Evolutionary conservation across 306 rosid species (phyloP).

Genomic region (Corylus americana): DNA sequence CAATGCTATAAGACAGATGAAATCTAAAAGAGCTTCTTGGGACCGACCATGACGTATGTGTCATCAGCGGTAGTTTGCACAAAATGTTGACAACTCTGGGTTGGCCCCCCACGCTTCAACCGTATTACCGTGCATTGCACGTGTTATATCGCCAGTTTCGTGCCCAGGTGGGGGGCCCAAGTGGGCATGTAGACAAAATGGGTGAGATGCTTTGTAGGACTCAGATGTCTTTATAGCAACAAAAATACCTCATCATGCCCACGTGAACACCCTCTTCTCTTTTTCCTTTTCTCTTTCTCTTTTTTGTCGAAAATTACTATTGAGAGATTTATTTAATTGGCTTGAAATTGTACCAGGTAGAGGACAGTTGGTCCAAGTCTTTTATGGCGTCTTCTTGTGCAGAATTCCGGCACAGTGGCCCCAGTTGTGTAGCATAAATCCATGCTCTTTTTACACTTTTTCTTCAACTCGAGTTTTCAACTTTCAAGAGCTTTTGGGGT

Average conservation of each 20-base stretch:
- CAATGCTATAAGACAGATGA: too few relatives aligned
- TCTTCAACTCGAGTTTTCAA: background rate
- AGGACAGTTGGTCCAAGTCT: background rate
- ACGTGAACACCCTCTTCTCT: background rate
- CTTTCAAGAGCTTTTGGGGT: too few relatives aligned
- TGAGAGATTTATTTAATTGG: background rate
- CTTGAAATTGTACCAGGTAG: background rate
- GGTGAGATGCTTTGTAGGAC: background rate
- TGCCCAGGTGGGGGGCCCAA: background rate
- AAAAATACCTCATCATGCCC: background rate
- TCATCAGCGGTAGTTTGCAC: background rate
- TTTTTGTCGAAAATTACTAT: background rate
- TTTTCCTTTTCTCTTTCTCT: background rate
- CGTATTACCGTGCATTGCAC: background rate
- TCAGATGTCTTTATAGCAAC: background rate
- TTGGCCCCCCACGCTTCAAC: background rate
- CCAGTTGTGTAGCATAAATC: background rate
- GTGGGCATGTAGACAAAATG: background rate
- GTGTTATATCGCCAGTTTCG: background rate
- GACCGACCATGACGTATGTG: constrained; percentile 1
- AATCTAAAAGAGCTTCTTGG: too few relatives aligned
- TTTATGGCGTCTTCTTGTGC: background rate
- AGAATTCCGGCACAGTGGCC: background rate
- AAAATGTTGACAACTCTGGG: background rate
- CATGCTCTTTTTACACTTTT: background rate